Base-by-base conservation (phyloP, 73 alveolate genomes). In the Urostyla sp. region DNA sequence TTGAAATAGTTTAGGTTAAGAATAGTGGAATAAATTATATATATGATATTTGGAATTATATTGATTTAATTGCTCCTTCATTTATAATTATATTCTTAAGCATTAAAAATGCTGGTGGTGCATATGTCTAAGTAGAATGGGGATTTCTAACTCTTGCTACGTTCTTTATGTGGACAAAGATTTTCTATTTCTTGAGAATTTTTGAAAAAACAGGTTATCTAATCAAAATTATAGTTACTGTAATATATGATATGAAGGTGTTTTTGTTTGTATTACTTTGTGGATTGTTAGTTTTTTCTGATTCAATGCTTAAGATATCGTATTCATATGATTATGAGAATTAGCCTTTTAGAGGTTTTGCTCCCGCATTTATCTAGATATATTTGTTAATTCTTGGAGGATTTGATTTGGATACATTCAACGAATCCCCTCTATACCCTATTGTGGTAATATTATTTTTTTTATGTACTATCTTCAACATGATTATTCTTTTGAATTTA, bases 401-500 rank as follows among this genome's bases (percentile, higher is more conserved):
- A n/a, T n/a, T n/a, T n/a, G n/a, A n/a, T n/a, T n/a, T n/a, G n/a
- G n/a, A n/a, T n/a, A n/a, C n/a, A n/a, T n/a, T n/a, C n/a, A n/a
- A n/a, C n/a, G n/a, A n/a, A n/a, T n/a, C n/a, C n/a, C n/a, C n/a
- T n/a, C n/a, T n/a, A n/a, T n/a, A n/a, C n/a, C n/a, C n/a, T n/a
- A n/a, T n/a, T n/a, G n/a, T n/a, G n/a, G n/a, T n/a, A n/a, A 37
- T 63, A 2, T 31, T 63, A 13, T 82, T 82, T 61, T 53, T 75
- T 16, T 54, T 82, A 23, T 83, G 87, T 57, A 82, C 87, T 8
- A 58, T 82, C 35, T 30, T 56, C 49, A 82, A 82, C 84, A 32
- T 72, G 80, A 82, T 82, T 27, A 82, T 82, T 51, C 49, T 82
- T 87, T 83, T 82, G 23, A 82, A 82, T 66, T 72, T 82, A 53